A percentile compares a stretch with the other conserved stretches of the same genome.
Evolutionary conservation across 352 stramenopile genomes (phyloP).

Genomic region (Pythium apleroticum): DNA sequence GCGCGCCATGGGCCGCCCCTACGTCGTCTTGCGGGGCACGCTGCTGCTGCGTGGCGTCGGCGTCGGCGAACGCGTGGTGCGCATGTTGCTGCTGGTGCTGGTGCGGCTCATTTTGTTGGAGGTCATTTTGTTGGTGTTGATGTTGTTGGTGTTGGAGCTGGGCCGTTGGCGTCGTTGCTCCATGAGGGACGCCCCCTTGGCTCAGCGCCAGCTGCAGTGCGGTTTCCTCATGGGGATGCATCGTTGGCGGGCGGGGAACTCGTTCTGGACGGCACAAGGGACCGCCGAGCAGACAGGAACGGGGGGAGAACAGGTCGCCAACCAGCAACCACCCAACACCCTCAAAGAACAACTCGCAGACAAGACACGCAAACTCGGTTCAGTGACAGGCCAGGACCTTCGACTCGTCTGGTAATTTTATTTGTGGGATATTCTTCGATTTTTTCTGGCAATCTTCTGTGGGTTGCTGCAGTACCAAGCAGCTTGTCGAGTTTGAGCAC

Average conservation of each 20-base stretch:
- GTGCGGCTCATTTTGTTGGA: too few species aligned
- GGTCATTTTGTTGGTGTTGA: neutral
- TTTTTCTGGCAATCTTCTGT: neutral
- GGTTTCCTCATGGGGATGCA: slow-evolving; percentile 31
- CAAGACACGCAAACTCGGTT: neutral
- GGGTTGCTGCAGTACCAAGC: too few species aligned
- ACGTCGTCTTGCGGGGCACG: neutral
- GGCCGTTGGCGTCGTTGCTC: slow-evolving; percentile 14
- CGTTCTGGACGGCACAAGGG: neutral
- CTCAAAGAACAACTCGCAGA: slow-evolving; percentile 17
- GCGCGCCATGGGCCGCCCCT: slow-evolving; percentile 5
- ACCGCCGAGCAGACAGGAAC: slow-evolving; percentile 3
- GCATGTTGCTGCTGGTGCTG: neutral
- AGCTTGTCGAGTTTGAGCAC: too few species aligned
- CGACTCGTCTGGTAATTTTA: neutral
- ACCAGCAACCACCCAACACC: slow-evolving; percentile 17
- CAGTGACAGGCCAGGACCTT: neutral
- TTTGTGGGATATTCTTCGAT: neutral
- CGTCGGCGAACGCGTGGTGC: slow-evolving; percentile 6
- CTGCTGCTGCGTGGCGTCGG: slow-evolving; percentile 2
- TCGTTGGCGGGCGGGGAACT: neutral
- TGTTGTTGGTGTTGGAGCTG: slow-evolving; percentile 2
- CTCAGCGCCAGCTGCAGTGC: slow-evolving; percentile 26
- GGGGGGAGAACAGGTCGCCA: slow-evolving; percentile 22
- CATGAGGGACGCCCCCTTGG: slow-evolving; percentile 23